phyloP scores from a whole-genome alignment of 2,329 filamentous ascomycete genomes.

The Fusarium praegraminearum region DNA sequence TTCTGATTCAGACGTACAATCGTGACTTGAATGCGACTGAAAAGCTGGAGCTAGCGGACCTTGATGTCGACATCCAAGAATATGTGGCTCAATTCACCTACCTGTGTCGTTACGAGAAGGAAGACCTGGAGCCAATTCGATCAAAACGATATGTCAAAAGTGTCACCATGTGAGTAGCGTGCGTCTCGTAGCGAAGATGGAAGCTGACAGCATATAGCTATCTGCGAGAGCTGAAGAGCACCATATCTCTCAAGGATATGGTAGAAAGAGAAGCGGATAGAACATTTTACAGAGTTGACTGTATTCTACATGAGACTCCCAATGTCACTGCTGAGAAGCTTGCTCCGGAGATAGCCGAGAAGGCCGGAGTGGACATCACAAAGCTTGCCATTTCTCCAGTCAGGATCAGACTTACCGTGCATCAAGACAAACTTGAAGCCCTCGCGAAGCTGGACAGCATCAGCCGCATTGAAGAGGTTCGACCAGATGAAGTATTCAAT shows the following conservation, averaged over 20 bases:
- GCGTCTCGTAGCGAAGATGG: too few species aligned
- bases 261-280: background rate
- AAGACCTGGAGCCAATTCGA: background rate
- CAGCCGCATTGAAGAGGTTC: background rate
- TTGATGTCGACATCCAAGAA: background rate
- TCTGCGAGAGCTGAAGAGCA: background rate
- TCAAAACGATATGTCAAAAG: background rate
- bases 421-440: background rate
- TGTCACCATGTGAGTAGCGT: too few species aligned
- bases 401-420: background rate
- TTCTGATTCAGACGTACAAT: background rate
- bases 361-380: background rate
- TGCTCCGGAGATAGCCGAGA: background rate
- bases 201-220: fast-evolving
- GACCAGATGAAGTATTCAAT: background rate
- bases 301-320: background rate
- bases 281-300: background rate
- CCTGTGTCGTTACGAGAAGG: background rate
- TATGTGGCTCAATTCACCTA: background rate
- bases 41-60: background rate
- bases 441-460: background rate
- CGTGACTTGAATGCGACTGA: background rate
- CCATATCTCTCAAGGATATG: background rate
- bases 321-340: background rate
- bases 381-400: background rate